phyloP scores from a whole-genome alignment of 139 green algal genomes.

The Coelastrella sp. region DNA sequence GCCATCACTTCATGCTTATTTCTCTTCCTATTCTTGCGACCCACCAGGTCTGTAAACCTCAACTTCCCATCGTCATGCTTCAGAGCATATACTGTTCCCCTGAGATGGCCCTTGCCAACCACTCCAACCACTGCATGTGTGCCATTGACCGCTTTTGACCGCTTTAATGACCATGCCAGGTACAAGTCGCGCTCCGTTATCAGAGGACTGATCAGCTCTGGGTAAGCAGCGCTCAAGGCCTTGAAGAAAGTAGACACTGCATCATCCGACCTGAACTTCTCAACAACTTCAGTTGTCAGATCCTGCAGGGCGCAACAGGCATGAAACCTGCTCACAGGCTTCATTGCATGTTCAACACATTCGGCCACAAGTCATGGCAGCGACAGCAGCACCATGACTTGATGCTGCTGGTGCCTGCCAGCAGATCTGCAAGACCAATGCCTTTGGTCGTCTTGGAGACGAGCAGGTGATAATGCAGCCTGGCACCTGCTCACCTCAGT shows the following conservation, averaged over 20 bases:
- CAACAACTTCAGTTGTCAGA: background rate
- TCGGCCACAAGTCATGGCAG: background rate
- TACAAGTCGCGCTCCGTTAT: constrained; percentile 80
- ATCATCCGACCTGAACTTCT: constrained; percentile 38
- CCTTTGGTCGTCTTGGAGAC: no score
- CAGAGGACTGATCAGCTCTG: constrained; percentile 53
- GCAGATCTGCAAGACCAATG: background rate
- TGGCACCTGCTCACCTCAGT: background rate
- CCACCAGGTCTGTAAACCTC: constrained; percentile 60
- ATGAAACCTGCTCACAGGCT: background rate
- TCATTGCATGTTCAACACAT: no score
- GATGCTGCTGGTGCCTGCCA: background rate
- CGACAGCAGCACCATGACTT: background rate
- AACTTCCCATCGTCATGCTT: constrained; percentile 49
- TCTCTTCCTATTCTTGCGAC: constrained; percentile 35
- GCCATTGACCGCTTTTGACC: constrained; percentile 81
- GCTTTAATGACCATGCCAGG: constrained; percentile 80
- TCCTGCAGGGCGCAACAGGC: constrained; percentile 17
- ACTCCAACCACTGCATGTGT: constrained; percentile 76
- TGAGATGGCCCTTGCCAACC: constrained; percentile 79
- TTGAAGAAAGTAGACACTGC: constrained; percentile 16
- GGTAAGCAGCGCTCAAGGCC: constrained; percentile 50
- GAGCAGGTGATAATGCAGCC: background rate
- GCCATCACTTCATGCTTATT: background rate
- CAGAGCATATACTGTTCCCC: constrained; percentile 68